Percentiles rank a stretch among this genome's conserved stretches.
These are phyloP conservation scores for Hsuehochloa calcarea DNA, from an alignment of 176 grass and related monocot species.

Conservation along the genomic window DNA sequence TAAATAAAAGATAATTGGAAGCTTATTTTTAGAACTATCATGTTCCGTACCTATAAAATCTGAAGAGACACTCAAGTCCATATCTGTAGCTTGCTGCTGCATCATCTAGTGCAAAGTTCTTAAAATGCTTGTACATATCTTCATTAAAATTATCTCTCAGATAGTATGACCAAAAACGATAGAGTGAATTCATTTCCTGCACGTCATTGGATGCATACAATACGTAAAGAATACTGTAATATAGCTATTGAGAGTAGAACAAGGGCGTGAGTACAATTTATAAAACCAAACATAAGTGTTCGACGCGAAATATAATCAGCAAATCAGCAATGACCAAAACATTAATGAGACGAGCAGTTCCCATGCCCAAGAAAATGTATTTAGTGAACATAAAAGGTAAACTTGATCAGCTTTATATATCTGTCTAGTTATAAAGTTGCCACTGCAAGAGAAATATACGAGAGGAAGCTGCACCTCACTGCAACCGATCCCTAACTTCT, in stretches of 20 bases:
- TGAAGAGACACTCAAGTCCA: conserved; percentile 96
- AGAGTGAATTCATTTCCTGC: conserved; percentile 99
- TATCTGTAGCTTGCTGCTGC: conserved; percentile 86
- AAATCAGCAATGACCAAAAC: conserved; percentile 31
- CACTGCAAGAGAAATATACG: conserved; percentile 9
- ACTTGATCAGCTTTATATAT: neutral
- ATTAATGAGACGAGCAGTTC: neutral
- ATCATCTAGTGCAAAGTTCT: conserved; percentile 82
- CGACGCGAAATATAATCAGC: neutral
- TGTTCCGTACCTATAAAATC: conserved; percentile 88
- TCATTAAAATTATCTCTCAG: conserved; percentile 91
- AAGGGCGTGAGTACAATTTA: neutral
- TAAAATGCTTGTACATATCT: conserved; percentile 90
- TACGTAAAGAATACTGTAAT: conserved; percentile 4
- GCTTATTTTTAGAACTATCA: neutral
- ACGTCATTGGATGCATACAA: conserved; percentile 19
- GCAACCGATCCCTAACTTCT: conserved; percentile 83
- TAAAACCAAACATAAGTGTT: neutral
- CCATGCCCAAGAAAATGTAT: neutral
- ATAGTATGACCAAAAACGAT: conserved; percentile 98
- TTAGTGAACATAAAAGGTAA: neutral
- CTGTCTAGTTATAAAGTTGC: neutral
- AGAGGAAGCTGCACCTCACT: conserved; percentile 64
- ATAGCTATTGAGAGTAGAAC: neutral
- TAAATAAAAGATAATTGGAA: neutral